A percentile compares a stretch with the other conserved stretches of the same genome.
phyloP scores from a whole-genome alignment of 495 filamentous ascomycete species.

The Massariosphaeria phaeospora region DNA sequence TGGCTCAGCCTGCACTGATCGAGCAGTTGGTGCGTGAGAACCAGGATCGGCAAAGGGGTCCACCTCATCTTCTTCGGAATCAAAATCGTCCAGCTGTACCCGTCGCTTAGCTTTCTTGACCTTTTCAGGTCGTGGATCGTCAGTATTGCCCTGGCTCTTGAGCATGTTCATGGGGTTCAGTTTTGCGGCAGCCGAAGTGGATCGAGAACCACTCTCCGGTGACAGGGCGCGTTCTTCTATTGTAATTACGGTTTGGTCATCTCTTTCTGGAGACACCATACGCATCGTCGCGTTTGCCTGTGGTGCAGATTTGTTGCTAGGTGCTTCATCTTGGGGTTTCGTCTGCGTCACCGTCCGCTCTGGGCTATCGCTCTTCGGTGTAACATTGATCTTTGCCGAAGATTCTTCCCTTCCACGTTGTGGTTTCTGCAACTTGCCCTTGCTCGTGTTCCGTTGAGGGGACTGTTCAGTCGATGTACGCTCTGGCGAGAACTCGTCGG shows the following conservation, averaged over 20 bases:
- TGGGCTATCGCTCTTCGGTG: slow-evolving; percentile 29
- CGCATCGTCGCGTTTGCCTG: slow-evolving; percentile 50
- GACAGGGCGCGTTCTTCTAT: slow-evolving; percentile 13
- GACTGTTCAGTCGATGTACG: slow-evolving; percentile 25
- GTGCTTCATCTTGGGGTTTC: slow-evolving; percentile 1
- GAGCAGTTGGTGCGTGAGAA: slow-evolving; percentile 27
- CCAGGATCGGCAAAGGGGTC: slow-evolving; percentile 40
- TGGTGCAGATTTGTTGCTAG: slow-evolving; percentile 14
- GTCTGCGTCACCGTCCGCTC: slow-evolving; percentile 23
- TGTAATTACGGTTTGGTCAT: slow-evolving; percentile 6
- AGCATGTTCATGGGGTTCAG: slow-evolving; percentile 38
- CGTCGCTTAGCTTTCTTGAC: slow-evolving; percentile 48
- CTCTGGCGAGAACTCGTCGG: slow-evolving; percentile 42
- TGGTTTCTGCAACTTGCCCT: slow-evolving; percentile 75
- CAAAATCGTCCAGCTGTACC: slow-evolving; percentile 47
- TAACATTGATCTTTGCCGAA: slow-evolving; percentile 15
- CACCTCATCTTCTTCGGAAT: slow-evolving; percentile 42
- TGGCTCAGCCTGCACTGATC: slow-evolving; percentile 29
- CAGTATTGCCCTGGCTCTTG: slow-evolving; percentile 17
- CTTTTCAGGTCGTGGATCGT: slow-evolving; percentile 34
- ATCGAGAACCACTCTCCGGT: slow-evolving; percentile 31
- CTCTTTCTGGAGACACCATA: slow-evolving; percentile 53
- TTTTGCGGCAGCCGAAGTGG: slow-evolving; percentile 28
- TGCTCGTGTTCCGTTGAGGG: slow-evolving; percentile 58
- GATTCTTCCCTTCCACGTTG: slow-evolving; percentile 33